phyloP scores from a whole-genome alignment of 768 basidiomycete species.

The Suillus subluteus region DNA sequence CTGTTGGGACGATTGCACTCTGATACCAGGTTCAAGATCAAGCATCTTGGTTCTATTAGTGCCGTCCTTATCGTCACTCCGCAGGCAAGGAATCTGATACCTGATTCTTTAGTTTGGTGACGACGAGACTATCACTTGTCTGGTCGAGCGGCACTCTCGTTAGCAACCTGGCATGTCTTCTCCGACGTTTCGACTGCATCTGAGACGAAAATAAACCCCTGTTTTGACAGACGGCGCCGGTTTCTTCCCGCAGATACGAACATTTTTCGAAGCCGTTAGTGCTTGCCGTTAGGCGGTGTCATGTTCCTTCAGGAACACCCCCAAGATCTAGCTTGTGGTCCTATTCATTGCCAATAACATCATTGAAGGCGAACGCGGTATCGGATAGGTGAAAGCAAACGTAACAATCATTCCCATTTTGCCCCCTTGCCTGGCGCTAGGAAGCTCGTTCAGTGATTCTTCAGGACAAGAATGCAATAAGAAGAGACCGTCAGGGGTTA shows the following conservation, averaged over 20 bases:
- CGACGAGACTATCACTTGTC: conserved; percentile 22
- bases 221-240: conserved; percentile 49
- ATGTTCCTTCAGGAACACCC: conserved; percentile 26
- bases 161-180: conserved; percentile 35
- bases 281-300: conserved; percentile 30
- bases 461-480: conserved; percentile 47
- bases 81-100: conserved; percentile 56
- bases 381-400: neutral
- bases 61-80: conserved; percentile 50
- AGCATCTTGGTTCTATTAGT: conserved; percentile 42
- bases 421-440: conserved; percentile 30
- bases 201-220: neutral
- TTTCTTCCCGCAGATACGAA: conserved; percentile 56
- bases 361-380: neutral
- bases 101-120: conserved; percentile 55
- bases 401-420: conserved; percentile 5
- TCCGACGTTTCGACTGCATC: neutral
- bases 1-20: conserved; percentile 42
- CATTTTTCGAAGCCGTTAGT: conserved; percentile 42
- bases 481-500: conserved; percentile 72
- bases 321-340: conserved; percentile 16
- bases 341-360: conserved; percentile 19
- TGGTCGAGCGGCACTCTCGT: conserved; percentile 44
- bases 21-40: conserved; percentile 36
- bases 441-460: conserved; percentile 31